Evolutionary conservation across 2,329 filamentous ascomycete genomes (phyloP).

Genomic region (Penicillium capsulatum): DNA sequence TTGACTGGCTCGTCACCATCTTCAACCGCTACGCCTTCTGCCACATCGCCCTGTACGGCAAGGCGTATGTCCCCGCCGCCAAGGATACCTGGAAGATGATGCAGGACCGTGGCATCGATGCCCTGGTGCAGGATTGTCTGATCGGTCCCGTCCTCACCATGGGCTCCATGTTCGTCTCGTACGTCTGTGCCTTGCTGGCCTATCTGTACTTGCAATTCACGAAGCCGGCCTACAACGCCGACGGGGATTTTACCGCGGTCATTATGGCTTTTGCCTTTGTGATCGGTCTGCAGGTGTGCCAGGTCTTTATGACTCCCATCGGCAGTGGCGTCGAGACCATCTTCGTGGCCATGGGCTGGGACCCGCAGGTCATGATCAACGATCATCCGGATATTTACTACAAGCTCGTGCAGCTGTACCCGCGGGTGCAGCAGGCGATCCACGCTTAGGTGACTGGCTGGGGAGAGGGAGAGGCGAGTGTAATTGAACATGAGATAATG

Average conservation of each 20-base stretch:
- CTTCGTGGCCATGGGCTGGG: slow-evolving; percentile 72
- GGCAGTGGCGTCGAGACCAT: slow-evolving; percentile 87
- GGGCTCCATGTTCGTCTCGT: slow-evolving; percentile 78
- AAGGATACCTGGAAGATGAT: slow-evolving; percentile 91
- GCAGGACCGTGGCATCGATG: slow-evolving; percentile 85
- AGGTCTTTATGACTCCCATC: slow-evolving; percentile 84
- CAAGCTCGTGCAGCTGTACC: slow-evolving; percentile 75
- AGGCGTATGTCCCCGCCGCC: slow-evolving; percentile 77
- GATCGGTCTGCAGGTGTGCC: slow-evolving; percentile 83
- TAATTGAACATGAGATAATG: not conserved
- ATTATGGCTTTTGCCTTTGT: slow-evolving; percentile 82
- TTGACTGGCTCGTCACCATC: slow-evolving; percentile 84
- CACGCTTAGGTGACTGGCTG: slow-evolving; percentile 53
- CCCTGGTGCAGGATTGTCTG: slow-evolving; percentile 82
- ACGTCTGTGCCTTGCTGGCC: slow-evolving; percentile 72
- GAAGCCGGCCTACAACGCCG: slow-evolving; percentile 70
- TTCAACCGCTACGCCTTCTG: slow-evolving; percentile 90
- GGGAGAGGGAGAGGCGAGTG: too few species aligned
- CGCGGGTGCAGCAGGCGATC: slow-evolving; percentile 74
- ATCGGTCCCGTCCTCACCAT: slow-evolving; percentile 69
- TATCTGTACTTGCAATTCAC: slow-evolving; percentile 87
- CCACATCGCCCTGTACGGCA: slow-evolving; percentile 89
- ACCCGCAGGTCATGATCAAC: slow-evolving; percentile 65
- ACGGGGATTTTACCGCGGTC: slow-evolving; percentile 65
- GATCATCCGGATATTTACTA: slow-evolving; percentile 80